Percentiles rank a stretch among this genome's conserved stretches.
Evolutionary conservation across 2,329 filamentous ascomycete species (phyloP).

Genomic region (Penicillium verrucosum): DNA sequence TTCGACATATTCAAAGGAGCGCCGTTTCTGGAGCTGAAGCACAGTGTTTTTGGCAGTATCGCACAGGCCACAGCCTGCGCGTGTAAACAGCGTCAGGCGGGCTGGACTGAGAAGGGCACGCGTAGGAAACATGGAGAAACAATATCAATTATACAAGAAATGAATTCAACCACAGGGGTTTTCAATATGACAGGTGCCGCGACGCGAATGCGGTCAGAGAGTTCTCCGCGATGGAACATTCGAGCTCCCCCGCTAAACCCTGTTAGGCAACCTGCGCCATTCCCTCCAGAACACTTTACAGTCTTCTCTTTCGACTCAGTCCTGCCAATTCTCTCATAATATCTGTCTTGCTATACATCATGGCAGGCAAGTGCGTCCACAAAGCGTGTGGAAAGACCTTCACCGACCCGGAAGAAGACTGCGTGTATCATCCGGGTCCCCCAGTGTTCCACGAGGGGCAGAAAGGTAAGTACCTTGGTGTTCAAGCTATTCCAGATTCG

Average conservation of each 20-base stretch:
- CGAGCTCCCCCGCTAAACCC: constrained; percentile 39
- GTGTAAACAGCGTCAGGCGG: constrained; percentile 60
- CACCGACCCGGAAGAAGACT: constrained; percentile 76
- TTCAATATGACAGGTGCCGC: not conserved
- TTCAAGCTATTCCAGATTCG: constrained; percentile 18
- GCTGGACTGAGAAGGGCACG: constrained; percentile 29
- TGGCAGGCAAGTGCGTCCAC: constrained; percentile 77
- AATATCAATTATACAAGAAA: not conserved
- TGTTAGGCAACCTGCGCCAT: constrained; percentile 23
- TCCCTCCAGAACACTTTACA: constrained; percentile 2
- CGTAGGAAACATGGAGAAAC: constrained; percentile 30
- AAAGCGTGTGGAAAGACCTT: constrained; percentile 91
- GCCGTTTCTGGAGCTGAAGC: constrained; percentile 51
- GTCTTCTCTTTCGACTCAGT: constrained; percentile 1
- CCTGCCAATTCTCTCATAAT: not conserved
- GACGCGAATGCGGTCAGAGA: constrained; percentile 12
- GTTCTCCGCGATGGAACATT: constrained; percentile 37
- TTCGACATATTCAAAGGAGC: constrained; percentile 56
- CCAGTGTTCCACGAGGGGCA: constrained; percentile 97
- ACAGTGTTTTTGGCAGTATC: constrained; percentile 59
- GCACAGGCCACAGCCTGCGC: constrained; percentile 59
- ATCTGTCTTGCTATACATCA: constrained; percentile 19
- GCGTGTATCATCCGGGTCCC: constrained; percentile 87
- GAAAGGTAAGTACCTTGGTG: constrained; percentile 67
- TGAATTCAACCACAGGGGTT: not conserved